phyloP scores from a whole-genome alignment of 1,284 basidiomycete genomes.

The Marasmius tenuissimus region DNA sequence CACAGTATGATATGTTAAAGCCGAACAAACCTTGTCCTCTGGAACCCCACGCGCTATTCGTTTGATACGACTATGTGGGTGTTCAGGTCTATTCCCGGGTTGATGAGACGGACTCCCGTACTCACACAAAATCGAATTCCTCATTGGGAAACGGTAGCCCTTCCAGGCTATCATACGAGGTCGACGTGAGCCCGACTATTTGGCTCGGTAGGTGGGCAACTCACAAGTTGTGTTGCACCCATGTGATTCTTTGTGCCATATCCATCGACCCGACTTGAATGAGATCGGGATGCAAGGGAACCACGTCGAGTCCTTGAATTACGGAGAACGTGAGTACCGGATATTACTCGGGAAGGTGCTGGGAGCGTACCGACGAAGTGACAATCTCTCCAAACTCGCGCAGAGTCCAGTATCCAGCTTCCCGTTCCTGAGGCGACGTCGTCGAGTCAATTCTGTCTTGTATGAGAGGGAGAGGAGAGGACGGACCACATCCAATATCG shows the following conservation, averaged over 20 bases:
- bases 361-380: conserved; percentile 56
- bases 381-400: conserved; percentile 57
- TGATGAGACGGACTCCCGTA: conserved; percentile 1
- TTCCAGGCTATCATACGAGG: conserved; percentile 47
- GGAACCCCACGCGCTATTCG: conserved; percentile 70
- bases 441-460: not conserved
- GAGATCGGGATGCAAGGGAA: conserved; percentile 66
- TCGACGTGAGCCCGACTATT: conserved; percentile 7
- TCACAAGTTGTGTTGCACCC: conserved; percentile 71
- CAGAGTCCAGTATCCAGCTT: conserved; percentile 64
- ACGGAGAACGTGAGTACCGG: not conserved
- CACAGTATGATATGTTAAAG: not conserved
- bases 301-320: conserved; percentile 56
- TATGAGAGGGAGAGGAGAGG: not conserved
- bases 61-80: conserved; percentile 52
- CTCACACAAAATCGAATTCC: conserved; percentile 74
- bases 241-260: conserved; percentile 58
- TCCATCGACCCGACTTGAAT: conserved; percentile 52
- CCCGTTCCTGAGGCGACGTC: conserved; percentile 49
- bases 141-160: conserved; percentile 65
- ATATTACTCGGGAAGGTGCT: not conserved
- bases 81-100: not conserved
- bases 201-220: conserved; percentile 23
- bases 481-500: conserved; percentile 68
- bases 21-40: conserved; percentile 57